Evolutionary conservation across 2,329 filamentous ascomycete genomes (phyloP), one percentile per base, ranked within the genome.

Genomic region (Cladophialophora yegresii): DNA sequence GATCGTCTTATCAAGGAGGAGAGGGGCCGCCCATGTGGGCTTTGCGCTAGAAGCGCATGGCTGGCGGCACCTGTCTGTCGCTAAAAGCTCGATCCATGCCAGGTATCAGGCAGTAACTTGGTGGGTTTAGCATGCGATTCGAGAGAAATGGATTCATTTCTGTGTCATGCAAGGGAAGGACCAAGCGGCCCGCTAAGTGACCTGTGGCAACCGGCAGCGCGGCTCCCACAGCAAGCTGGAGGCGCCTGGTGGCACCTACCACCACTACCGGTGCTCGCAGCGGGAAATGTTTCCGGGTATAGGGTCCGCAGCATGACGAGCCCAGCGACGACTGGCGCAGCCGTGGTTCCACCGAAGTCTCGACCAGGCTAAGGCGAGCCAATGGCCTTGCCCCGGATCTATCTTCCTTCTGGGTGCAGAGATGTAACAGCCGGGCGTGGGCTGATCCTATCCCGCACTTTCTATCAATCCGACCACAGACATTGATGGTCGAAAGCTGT

Each of bases 241-340:
- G 13, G 10, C 40, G 40, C 3, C 12, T 13, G 12, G 12, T n/a
- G n/a, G 40, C 9, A 43, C 40, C 10, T 43, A 43, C 40, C 20
- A 13, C 47, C 47, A 20, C 9, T 12, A 50, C 47, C 47, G 23
- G 20, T n/a, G 4, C 16, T 23, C 13, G 22, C 20, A 6, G 8
- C 47, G 47, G 47, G 22, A 50, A 50, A 50, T 10, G 22, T 50
- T 50, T 50, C 47, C 47, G 47, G 47, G 47, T 28, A 50, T 50
- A 50, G 47, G 20, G 22, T 50, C 20, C 10, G 47, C 47, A 12
- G 47, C 47, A 50, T 50, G 13, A 26, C 47, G 20, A 28, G 47
- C 20, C 5, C 20, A 16, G 20, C 10, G 3, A 10, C 45, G 45
- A 49, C 22, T 49, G 45, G 45, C n/a, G 22, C 23, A 3, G 9